A percentile compares a stretch with the other conserved stretches of the same genome.
phyloP scores from a whole-genome alignment of 192 early-diverging fungal genomes.

The Coemansia sp. region DNA sequence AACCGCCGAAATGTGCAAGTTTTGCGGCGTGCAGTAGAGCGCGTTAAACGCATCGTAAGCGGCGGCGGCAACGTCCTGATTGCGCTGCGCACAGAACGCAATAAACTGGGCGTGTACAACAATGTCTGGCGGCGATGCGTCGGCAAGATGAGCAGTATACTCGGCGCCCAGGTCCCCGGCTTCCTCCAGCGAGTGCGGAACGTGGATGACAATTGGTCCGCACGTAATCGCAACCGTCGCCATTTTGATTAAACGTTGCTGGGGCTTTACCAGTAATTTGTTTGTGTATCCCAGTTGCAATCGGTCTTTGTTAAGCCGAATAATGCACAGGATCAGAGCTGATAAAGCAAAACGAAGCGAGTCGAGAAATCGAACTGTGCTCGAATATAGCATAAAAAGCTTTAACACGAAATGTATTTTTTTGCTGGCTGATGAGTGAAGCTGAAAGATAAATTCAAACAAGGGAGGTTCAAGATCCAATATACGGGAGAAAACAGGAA shows the following conservation, averaged over 20 bases:
- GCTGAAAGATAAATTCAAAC: neutral
- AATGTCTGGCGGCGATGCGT: neutral
- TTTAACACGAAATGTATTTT: neutral
- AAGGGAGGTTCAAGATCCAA: neutral
- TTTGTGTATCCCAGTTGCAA: neutral
- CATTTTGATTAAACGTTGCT: constrained; percentile 9
- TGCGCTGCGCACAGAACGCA: constrained; percentile 9
- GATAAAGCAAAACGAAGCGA: neutral
- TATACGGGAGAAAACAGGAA: neutral
- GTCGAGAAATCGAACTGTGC: neutral
- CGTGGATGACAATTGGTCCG: constrained; percentile 1
- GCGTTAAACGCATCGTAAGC: neutral
- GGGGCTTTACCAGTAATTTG: neutral
- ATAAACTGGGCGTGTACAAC: constrained; percentile 13
- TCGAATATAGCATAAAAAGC: neutral
- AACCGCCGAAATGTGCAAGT: constrained; percentile 9
- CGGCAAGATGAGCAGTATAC: neutral
- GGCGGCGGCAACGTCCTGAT: neutral
- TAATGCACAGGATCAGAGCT: neutral
- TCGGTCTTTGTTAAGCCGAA: neutral
- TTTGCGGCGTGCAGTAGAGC: constrained; percentile 1
- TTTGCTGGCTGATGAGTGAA: neutral
- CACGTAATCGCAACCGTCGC: neutral
- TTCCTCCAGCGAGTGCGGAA: neutral
- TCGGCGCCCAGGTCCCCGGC: constrained; percentile 10